Percentiles rank a stretch among this genome's conserved stretches.
phyloP scores from a whole-genome alignment of 805 yeast species.

The Hanseniaspora hatyaiensis region DNA sequence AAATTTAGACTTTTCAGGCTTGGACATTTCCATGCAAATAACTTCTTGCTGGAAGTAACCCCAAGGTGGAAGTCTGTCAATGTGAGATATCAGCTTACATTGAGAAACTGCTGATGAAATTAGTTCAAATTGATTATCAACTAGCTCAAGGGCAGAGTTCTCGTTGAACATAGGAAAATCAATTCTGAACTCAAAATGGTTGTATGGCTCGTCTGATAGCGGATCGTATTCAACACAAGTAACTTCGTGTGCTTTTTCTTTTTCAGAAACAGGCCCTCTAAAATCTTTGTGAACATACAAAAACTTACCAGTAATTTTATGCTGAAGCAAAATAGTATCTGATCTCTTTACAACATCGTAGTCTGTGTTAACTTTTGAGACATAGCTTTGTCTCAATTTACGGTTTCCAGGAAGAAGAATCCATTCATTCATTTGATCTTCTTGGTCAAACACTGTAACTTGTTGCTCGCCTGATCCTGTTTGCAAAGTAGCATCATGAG shows the following conservation, averaged over 20 bases:
- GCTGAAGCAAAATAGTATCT: slow-evolving; percentile 54
- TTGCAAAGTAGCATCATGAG: slow-evolving; percentile 54
- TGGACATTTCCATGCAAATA: slow-evolving; percentile 67
- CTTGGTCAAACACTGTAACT: slow-evolving; percentile 57
- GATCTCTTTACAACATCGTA: slow-evolving; percentile 39
- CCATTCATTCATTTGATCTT: slow-evolving; percentile 63
- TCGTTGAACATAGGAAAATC: not conserved
- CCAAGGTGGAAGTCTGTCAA: slow-evolving; percentile 67
- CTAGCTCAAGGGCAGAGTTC: slow-evolving; percentile 11
- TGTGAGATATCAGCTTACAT: slow-evolving; percentile 68
- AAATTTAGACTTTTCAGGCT: slow-evolving; percentile 58
- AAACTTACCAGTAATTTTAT: slow-evolving; percentile 52
- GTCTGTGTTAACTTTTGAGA: slow-evolving; percentile 17
- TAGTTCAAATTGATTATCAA: slow-evolving; percentile 19
- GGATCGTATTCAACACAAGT: slow-evolving; percentile 33
- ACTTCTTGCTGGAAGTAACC: slow-evolving; percentile 81
- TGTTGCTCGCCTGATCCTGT: slow-evolving; percentile 66
- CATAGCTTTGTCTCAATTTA: slow-evolving; percentile 27
- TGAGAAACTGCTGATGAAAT: slow-evolving; percentile 31
- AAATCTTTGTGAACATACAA: slow-evolving; percentile 53
- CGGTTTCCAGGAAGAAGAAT: slow-evolving; percentile 38
- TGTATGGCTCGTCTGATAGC: slow-evolving; percentile 52
- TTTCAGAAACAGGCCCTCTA: slow-evolving; percentile 82
- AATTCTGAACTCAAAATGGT: slow-evolving; percentile 35
- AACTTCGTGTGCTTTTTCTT: slow-evolving; percentile 80